Base-by-base conservation (phyloP, 345 rosid genomes). In the Populus pruinosa region DNA sequence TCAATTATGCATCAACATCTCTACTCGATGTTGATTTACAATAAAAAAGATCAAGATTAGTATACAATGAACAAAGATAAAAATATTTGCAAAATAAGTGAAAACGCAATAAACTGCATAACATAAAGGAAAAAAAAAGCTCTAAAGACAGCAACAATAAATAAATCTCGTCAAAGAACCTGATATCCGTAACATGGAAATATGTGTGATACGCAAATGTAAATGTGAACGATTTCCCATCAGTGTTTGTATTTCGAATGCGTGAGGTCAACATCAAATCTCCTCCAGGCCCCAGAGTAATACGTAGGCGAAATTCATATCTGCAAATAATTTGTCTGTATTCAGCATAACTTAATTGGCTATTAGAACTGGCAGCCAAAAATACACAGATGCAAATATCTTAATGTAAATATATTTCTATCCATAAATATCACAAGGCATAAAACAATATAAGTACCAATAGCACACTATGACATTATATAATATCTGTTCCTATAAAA, bases 251-350 rank as follows among this genome's bases (percentile, higher is more conserved):
- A 70, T 82, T 82, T 49, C 82, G 78, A 49, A 82, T 75, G 74
- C 82, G 85, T 9, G 85, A 78, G 56, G 82, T 82, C 77, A 82
- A 71, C 82, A 82, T 78, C 41, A 82, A 73, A 78, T 82, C 82
- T 70, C 85, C 85, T 11, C 77, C 85, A 29, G 85, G 79, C 44
- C 84, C 84, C 27, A 82, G 69, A 33, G 74, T 66, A 70, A 82
- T 47, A 39, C 85, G 75, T 43, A 82, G 27, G 23, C 85, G 85
- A 67, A 82, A 78, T 62, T 82, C 85, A 66, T 35, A 82, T 14
- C 85, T 82, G 77, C 64, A 59, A 38, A 70, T 21, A 64, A 49
- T 14, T 38, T 17, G 41, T n/a, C 70, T 25, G 25, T 43, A 67
- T 55, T 36, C 16, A 33, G 2, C 49, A 17, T 56, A 44, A 72